Evolutionary conservation across 2,329 filamentous ascomycete genomes (phyloP), one percentile per base, ranked within the genome.

Genomic region (Remersonia thermophila): DNA sequence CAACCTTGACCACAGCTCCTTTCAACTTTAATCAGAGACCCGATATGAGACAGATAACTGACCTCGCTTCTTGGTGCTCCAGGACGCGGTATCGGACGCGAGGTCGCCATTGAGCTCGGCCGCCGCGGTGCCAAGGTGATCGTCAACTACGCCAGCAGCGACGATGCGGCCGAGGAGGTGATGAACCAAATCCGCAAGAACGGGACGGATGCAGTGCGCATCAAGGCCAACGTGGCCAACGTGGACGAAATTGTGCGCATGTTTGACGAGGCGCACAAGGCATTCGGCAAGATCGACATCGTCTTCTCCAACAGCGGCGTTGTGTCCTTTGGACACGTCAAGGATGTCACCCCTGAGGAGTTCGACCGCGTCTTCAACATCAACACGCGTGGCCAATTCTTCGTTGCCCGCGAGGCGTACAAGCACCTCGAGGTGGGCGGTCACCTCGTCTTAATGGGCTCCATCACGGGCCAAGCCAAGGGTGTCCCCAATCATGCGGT

Each of bases 391-490:
- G 77, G 76, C 27, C 77, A 81, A 57, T 82, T 81, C 65, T 81
- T 83, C 58, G 76, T 82, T 32, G 77, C 77, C 25, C 73, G 77
- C 51, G 72, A 78, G 43, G 78, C 78, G 30, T 79, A 80, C 65
- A 77, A 77, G 58, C 62, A 80, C 55, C 67, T 83, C 37, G 71
- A 78, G 60, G 60, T 74, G 27, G 73, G 77, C 39, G 80, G 80
- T 33, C 69, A 80, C 30, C 63, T 85, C 48, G 79, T 86, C 57
- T 65, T 86, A 46, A 85, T 82, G 74, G 73, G 70, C 20, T 79
- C 71, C 40, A 83, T 83, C 56, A 79, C 78, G 1, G 58, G 79
- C 55, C 58, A 80, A 63, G 80, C 59, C 39, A 70, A 74, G 55
- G 77, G 71, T 33, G 77, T 85, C 13, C 76, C 77, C 42, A 73